Conservation (phyloP, 176 grass and related monocot species). For the Eleusine indica region DNA sequence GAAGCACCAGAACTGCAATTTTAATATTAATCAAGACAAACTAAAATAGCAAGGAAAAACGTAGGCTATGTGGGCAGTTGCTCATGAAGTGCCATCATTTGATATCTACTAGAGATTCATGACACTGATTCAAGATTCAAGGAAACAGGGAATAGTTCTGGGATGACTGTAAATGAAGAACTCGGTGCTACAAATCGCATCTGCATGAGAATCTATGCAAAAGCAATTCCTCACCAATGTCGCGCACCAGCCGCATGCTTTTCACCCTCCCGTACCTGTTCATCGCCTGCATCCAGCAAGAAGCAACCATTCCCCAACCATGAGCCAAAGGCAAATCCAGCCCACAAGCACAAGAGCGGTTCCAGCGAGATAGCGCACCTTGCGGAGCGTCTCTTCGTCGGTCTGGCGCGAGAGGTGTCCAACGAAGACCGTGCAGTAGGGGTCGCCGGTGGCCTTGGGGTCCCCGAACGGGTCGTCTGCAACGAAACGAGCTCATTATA, state of each 20-base stretch:
- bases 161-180: not conserved
- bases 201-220: not conserved
- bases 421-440: constrained; percentile 83
- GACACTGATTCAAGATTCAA: not conserved
- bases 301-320: constrained; percentile 7
- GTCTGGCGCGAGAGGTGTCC: constrained; percentile 72
- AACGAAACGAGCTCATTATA: not conserved
- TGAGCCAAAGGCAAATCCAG: constrained; percentile 25
- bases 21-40: not conserved
- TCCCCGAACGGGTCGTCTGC: constrained; percentile 91
- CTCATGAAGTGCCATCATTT: not conserved
- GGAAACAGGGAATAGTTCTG: not conserved
- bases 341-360: not conserved
- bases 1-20: constrained; percentile 83
- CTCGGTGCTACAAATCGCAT: not conserved
- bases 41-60: not conserved
- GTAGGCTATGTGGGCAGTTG: not conserved
- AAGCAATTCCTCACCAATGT: constrained; percentile 62
- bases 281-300: constrained; percentile 64
- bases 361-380: constrained; percentile 38
- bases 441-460: constrained; percentile 76
- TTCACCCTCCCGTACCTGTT: constrained; percentile 87
- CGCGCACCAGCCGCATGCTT: constrained; percentile 70
- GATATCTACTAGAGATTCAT: not conserved
- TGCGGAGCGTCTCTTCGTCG: constrained; percentile 65